Base-by-base conservation (phyloP, 2,329 filamentous ascomycete genomes). In the Alternaria brassicae region DNA sequence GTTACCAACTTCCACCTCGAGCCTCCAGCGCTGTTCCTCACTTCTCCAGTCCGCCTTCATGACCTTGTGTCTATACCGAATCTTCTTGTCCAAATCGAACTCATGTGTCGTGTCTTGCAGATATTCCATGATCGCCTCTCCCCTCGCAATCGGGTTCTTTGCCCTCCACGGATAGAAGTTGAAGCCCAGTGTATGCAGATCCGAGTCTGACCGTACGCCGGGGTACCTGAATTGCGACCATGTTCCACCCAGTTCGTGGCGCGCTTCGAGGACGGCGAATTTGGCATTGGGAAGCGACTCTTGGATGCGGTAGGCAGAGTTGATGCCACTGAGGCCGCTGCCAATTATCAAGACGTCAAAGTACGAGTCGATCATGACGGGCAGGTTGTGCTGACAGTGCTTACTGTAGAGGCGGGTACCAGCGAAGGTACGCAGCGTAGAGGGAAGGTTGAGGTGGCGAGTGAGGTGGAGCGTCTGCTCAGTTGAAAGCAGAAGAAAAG, bases 181-280 rank as follows among this genome's bases (percentile, higher is more conserved):
- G 67, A 92, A 92, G 17, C 82, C 82, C 56, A 83, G 82, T 5
- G 82, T 83, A 68, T 82, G 78, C 42, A 84, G 72, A 62, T 84
- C 82, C 0, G 80, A 81, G 60, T 83, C 81, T 17, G 80, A 82
- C 13, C 81, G 80, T 63, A 91, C 89, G 7, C 91, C 89, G 0
- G 90, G 91, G 67, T 92, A 94, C 39, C 83, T 85, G 80, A 92
- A 94, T 2, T 93, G 79, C 68, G 90, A 88, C 91, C 91, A 93
- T 0, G 91, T 94, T 1, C 91, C 91, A 1, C 91, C 91, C 6
- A 93, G 81, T 25, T 81, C 79, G 49, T 83, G 80, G 32, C 91
- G 87, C 2, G 82, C 83, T 74, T 94, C 91, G 15, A 93, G 82
- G 25, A 94, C 85, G 12, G 85, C 82, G 71, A 90, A 93, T 2